A percentile compares a stretch with the other conserved stretches of the same genome.
Conservation (phyloP, 768 basidiomycete species). For the Leccinum incarnatum region DNA sequence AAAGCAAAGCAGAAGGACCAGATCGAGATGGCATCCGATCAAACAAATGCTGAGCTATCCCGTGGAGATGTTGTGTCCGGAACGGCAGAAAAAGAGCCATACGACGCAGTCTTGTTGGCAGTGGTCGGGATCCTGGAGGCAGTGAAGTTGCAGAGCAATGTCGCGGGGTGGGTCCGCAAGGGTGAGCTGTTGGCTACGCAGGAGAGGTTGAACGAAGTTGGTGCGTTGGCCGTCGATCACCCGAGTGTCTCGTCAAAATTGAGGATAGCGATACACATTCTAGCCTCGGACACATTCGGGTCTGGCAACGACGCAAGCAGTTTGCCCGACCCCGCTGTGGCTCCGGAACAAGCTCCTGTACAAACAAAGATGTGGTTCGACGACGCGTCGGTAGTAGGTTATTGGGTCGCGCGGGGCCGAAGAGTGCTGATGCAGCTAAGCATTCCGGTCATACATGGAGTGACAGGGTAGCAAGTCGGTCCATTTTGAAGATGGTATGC, state of each 20-base stretch:
- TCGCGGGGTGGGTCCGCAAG: slow-evolving; percentile 62
- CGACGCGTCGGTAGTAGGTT: slow-evolving; percentile 35
- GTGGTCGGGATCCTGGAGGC: slow-evolving; percentile 65
- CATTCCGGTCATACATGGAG: slow-evolving; percentile 46
- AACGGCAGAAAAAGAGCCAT: slow-evolving; percentile 20
- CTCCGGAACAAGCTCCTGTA: slow-evolving; percentile 4
- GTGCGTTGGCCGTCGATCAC: neutral
- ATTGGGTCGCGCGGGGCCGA: slow-evolving; percentile 56
- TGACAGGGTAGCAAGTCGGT: slow-evolving; percentile 23
- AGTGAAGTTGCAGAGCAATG: slow-evolving; percentile 56
- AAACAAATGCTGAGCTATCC: neutral
- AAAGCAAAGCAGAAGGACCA: slow-evolving; percentile 4
- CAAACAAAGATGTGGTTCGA: slow-evolving; percentile 51
- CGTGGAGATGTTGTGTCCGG: neutral
- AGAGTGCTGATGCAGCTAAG: slow-evolving; percentile 46
- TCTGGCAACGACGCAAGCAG: slow-evolving; percentile 18
- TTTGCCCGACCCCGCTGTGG: slow-evolving; percentile 5
- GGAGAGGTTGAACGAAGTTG: slow-evolving; percentile 5
- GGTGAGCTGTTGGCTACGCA: slow-evolving; percentile 44
- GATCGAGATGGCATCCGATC: neutral
- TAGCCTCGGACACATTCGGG: neutral
- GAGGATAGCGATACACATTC: neutral
- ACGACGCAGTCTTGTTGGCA: slow-evolving; percentile 57
- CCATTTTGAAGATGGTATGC: neutral
- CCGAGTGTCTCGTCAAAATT: neutral